A percentile compares a stretch with the other conserved stretches of the same genome.
These are phyloP conservation scores for Pittosporum tobira DNA, from an alignment of 129 eudicot species.

Conservation along the genomic window DNA sequence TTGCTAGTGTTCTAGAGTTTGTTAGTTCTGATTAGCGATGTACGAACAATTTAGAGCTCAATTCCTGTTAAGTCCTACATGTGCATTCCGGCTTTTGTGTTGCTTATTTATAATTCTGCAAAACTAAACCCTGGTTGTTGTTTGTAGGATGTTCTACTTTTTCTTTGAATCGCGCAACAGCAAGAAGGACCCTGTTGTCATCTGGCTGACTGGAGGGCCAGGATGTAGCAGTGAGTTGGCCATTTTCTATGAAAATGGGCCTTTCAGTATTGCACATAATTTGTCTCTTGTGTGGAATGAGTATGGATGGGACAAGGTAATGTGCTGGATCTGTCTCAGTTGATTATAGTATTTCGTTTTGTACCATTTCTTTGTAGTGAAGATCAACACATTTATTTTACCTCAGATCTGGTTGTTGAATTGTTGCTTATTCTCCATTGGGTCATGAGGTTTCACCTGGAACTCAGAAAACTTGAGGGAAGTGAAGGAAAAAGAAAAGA, in stretches of 20 bases:
- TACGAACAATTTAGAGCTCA: not conserved
- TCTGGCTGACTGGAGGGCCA: conserved; percentile 96
- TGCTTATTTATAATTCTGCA: not conserved
- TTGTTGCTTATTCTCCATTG: too few species aligned
- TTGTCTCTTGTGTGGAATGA: conserved; percentile 75
- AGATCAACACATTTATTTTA: not conserved
- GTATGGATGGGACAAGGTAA: conserved; percentile 95
- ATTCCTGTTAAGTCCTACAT: not conserved
- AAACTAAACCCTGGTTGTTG: conserved; percentile 2
- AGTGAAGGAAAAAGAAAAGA: too few species aligned
- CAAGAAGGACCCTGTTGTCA: conserved; percentile 72
- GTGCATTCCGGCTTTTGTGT: not conserved
- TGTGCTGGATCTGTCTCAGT: not conserved
- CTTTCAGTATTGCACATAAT: conserved; percentile 61
- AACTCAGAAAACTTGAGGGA: too few species aligned
- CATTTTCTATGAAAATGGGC: conserved; percentile 86
- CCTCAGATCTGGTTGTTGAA: too few species aligned
- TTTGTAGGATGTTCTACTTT: conserved; percentile 85
- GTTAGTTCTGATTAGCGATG: not conserved
- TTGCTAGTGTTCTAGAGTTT: not conserved
- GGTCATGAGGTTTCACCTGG: too few species aligned
- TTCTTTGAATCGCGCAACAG: conserved; percentile 83
- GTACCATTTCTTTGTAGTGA: not conserved
- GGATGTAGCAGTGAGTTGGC: conserved; percentile 98
- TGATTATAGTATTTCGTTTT: not conserved